phyloP scores from a whole-genome alignment of 306 rosid species.

The Begonia peltatifolia region DNA sequence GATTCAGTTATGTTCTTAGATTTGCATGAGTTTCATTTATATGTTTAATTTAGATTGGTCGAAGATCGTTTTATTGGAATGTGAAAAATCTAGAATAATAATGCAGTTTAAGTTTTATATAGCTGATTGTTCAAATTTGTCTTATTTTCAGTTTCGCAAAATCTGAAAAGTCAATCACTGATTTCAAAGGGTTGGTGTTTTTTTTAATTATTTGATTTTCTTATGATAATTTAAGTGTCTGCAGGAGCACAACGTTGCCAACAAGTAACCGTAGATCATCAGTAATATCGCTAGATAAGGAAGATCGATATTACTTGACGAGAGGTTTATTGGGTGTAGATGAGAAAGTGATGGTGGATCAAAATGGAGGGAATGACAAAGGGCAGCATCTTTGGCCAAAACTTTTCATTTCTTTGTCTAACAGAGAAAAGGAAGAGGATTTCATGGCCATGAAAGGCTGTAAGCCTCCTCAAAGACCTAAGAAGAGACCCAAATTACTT shows the following conservation, averaged over 20 bases:
- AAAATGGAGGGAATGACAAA: constrained; percentile 17
- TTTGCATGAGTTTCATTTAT: too few species aligned
- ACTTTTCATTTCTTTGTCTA: constrained; percentile 33
- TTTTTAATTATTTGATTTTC: neutral
- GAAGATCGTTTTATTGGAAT: too few species aligned
- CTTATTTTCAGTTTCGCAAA: too few species aligned
- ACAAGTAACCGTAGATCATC: constrained; percentile 14
- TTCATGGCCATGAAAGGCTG: constrained; percentile 61
- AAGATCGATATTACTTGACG: constrained; percentile 42
- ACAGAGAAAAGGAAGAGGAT: constrained; percentile 51
- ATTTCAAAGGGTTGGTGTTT: too few species aligned
- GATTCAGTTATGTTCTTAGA: too few species aligned
- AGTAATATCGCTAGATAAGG: constrained; percentile 34
- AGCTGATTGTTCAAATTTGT: too few species aligned
- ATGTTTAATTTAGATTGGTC: too few species aligned
- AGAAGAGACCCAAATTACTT: constrained; percentile 37
- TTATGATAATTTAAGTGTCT: neutral
- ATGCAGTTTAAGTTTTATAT: too few species aligned
- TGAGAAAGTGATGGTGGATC: constrained; percentile 30
- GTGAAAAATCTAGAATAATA: too few species aligned
- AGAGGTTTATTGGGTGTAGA: constrained; percentile 44
- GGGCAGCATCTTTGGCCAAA: constrained; percentile 36
- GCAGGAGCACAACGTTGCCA: constrained; percentile 19
- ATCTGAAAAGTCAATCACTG: too few species aligned
- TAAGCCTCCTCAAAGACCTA: constrained; percentile 48